Percentiles rank a stretch among this genome's conserved stretches.
phyloP scores from a whole-genome alignment of 1,139 yeast species.

The Pneumocystis wakefieldiae region DNA sequence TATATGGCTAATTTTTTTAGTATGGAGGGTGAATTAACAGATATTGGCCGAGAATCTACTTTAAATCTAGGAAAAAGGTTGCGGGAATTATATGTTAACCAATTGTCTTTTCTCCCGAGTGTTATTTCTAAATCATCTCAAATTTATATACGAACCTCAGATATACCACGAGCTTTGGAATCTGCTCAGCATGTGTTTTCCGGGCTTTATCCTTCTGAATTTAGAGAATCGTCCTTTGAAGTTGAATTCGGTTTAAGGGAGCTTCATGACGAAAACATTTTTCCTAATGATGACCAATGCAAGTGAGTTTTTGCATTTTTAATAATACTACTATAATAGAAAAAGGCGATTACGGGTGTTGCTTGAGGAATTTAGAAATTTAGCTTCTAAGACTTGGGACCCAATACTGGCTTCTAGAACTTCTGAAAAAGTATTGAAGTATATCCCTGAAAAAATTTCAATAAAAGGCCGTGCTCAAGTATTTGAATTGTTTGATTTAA shows the following conservation, averaged over 20 bases:
- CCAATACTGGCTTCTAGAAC: conserved; percentile 15
- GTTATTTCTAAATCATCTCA: conserved; percentile 9
- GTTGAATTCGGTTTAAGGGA: conserved; percentile 14
- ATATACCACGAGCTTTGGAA: conserved; percentile 16
- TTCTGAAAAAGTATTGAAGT: conserved; percentile 12
- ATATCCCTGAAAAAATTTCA: conserved; percentile 14
- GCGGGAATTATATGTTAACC: conserved; percentile 15
- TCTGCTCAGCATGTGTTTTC: conserved; percentile 16
- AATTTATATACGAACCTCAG: conserved; percentile 15
- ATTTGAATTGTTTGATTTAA: conserved; percentile 16
- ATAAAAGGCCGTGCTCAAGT: conserved; percentile 17
- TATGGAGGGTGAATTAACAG: conserved; percentile 17
- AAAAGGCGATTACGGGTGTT: background rate
- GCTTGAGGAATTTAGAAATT: conserved; percentile 13
- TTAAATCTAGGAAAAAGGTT: conserved; percentile 14
- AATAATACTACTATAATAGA: background rate
- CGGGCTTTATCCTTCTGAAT: conserved; percentile 15
- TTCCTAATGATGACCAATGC: conserved; percentile 17
- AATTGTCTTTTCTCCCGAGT: conserved; percentile 13
- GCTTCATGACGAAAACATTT: conserved; percentile 17
- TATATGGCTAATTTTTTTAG: conserved; percentile 1
- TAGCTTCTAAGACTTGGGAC: conserved; percentile 16
- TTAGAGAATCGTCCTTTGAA: conserved; percentile 8
- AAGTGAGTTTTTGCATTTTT: conserved; percentile 14
- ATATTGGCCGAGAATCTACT: conserved; percentile 16